phyloP scores from a whole-genome alignment of 2,329 filamentous ascomycete species.

The Stachybotrys echinatus region DNA sequence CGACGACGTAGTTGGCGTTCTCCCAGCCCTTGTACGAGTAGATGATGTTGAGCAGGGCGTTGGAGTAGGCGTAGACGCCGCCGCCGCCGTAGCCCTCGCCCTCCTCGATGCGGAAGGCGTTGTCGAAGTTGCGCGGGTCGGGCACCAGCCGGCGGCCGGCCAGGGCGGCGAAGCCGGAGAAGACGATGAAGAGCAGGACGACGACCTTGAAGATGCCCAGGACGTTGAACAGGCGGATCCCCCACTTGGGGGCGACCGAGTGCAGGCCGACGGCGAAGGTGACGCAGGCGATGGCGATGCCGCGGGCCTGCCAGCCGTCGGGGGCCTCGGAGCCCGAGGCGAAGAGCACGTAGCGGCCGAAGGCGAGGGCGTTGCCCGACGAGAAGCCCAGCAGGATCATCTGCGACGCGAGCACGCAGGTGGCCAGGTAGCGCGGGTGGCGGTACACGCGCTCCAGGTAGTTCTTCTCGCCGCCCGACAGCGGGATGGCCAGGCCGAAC shows the following conservation, averaged over 20 bases:
- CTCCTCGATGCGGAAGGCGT: slow-evolving; percentile 43
- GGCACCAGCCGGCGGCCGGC: slow-evolving; percentile 42
- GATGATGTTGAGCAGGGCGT: slow-evolving; percentile 51
- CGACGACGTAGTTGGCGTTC: slow-evolving; percentile 57
- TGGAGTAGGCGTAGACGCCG: slow-evolving; percentile 48
- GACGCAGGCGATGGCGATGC: slow-evolving; percentile 47
- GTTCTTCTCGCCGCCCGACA: slow-evolving; percentile 61
- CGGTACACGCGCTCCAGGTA: slow-evolving; percentile 60
- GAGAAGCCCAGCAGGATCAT: slow-evolving; percentile 59
- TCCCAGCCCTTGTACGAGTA: slow-evolving; percentile 62
- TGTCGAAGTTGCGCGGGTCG: slow-evolving; percentile 51
- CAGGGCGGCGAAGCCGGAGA: slow-evolving; percentile 52
- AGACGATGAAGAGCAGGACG: slow-evolving; percentile 56
- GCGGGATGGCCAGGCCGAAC: slow-evolving; percentile 56
- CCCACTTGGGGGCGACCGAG: slow-evolving; percentile 48
- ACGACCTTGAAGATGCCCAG: slow-evolving; percentile 57
- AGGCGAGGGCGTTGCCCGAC: slow-evolving; percentile 52
- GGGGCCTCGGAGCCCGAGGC: slow-evolving; percentile 41
- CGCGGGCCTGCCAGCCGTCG: slow-evolving; percentile 52
- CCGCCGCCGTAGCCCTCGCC: slow-evolving; percentile 41
- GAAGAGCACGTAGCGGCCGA: slow-evolving; percentile 52
- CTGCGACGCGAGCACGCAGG: slow-evolving; percentile 54
- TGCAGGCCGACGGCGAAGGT: slow-evolving; percentile 52
- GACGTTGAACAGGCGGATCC: slow-evolving; percentile 53
- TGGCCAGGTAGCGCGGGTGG: slow-evolving; percentile 52